Evolutionary conservation across 441 rosid genomes (phyloP).

Genomic region (Brassica hybrid): DNA sequence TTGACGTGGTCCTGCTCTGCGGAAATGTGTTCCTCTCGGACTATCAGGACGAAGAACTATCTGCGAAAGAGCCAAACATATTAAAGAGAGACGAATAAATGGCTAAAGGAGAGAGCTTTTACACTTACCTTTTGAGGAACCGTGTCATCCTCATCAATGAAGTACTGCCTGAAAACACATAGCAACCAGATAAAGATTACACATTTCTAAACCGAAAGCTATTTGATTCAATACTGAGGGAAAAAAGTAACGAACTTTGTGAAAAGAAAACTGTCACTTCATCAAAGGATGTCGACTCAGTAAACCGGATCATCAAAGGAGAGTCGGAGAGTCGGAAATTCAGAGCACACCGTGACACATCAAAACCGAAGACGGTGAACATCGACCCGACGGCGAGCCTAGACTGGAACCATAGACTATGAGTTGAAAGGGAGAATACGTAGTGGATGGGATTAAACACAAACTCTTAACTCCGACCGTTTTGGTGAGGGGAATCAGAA

Average conservation of each 20-base stretch:
- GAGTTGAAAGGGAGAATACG: too few relatives aligned
- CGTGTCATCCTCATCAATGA: slow-evolving; percentile 78
- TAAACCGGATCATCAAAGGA: too few relatives aligned
- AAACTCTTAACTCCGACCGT: too few relatives aligned
- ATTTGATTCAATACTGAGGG: slow-evolving; percentile 17
- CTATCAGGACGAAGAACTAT: slow-evolving; percentile 80
- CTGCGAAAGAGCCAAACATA: slow-evolving; percentile 43
- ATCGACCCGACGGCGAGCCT: too few relatives aligned
- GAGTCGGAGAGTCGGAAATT: too few relatives aligned
- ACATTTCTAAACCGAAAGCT: slow-evolving; percentile 10
- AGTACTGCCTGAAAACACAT: slow-evolving; percentile 68
- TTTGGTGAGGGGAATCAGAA: too few relatives aligned
- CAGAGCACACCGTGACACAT: too few relatives aligned
- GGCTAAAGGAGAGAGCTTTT: not conserved
- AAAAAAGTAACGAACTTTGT: not conserved
- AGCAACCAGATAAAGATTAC: not conserved
- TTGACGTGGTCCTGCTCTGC: slow-evolving; percentile 98
- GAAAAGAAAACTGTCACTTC: too few relatives aligned
- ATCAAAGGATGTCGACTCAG: too few relatives aligned
- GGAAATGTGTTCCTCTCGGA: slow-evolving; percentile 88
- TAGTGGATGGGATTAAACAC: too few relatives aligned
- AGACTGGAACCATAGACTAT: too few relatives aligned
- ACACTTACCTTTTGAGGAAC: slow-evolving; percentile 75
- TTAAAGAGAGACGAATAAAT: not conserved
- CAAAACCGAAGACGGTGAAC: too few relatives aligned